Evolutionary conservation across 169 alveolate species (phyloP), one percentile per base, ranked within the genome.

Genomic region (Hepatocystis sp.): DNA sequence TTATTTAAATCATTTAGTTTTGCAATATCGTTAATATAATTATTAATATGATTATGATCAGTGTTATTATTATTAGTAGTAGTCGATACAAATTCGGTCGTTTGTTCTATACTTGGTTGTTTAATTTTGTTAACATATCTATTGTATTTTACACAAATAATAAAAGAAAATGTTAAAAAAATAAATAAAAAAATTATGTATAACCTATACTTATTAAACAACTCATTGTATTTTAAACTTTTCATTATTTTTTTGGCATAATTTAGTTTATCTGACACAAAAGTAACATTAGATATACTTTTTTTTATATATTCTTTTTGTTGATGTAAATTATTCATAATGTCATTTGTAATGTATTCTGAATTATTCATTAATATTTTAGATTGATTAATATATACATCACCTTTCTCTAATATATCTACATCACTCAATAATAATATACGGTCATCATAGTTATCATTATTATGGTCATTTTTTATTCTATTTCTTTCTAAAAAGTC

Each of bases 281-380:
- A 71, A 28, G 86, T 47, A 46, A 71, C 56, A 28, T 71, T 71
- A 2, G 64, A 53, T 21, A 71, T 10, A 27, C 52, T 61, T 21
- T 56, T 71, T 42, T 42, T 71, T 55, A 71, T 40, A 46, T 27
- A 39, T 25, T 71, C 86, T 19, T 52, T 71, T 61, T 71, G 86
- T 71, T 40, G 53, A 61, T 56, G 53, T 21, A 71, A 47, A 19
- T 55, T 40, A 21, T 44, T 58, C 71, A 71, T 32, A 55, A 71
- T 63, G 49, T 71, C 86, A 42, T 71, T 71, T 34, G 76, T 71
- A 15, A 71, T 71, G 23, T 71, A 56, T 32, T 71, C 86, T 39
- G 86, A 5, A 32, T 71, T 71, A 13, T 46, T 40, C 60, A 71
- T 13, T 23, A 71, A 21, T 4, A 71, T 71, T 71, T 71, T 71